Evolutionary conservation across 345 rosid species (phyloP), one percentile per base, ranked within the genome.

Genomic region (Citrus cavaleriei): DNA sequence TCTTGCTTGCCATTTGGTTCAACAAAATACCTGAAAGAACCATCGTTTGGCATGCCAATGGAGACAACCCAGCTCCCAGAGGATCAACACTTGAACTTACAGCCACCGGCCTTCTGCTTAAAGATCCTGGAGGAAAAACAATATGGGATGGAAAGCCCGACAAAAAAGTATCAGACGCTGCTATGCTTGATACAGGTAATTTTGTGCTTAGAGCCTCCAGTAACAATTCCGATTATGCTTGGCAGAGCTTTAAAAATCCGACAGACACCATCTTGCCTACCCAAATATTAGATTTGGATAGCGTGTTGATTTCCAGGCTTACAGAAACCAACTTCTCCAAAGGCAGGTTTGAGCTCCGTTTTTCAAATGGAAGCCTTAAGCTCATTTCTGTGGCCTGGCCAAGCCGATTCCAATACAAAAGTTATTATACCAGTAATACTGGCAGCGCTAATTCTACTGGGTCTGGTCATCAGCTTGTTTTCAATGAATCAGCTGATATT

Each of bases 221-320:
- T 70, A 66, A 22, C 8, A 60, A 51, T 59, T 72, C 82, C 14
- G n/a, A 12, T 38, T 46, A 64, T 55, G 24, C 80, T 25, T 88
- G 91, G 91, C 83, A 86, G 74, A 85, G 83, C 55, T 88, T 88
- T 72, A 64, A 37, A 51, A 25, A 85, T 80, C 91, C 88, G 4
- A 83, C 82, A 6, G 77, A 88, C 54, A 85, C 89, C 13, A 78
- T 88, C 70, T 54, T 88, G 72, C 91, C 85, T 4, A 32, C 71
- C 25, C 91, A 86, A 76, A 66, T 19, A 27, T 25, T 88, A 60
- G 81, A 72, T 19, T 28, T 64, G 14, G 84, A 19, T 38, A 73
- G 61, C 24, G 37, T 10, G 72, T 54, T 84, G 59, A 59, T 32
- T 54, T 84, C 87, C 10, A 42, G 34, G 28, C 75, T 30, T 32